Base-by-base conservation (phyloP, 306 rosid genomes). In the Vigna mungo region DNA sequence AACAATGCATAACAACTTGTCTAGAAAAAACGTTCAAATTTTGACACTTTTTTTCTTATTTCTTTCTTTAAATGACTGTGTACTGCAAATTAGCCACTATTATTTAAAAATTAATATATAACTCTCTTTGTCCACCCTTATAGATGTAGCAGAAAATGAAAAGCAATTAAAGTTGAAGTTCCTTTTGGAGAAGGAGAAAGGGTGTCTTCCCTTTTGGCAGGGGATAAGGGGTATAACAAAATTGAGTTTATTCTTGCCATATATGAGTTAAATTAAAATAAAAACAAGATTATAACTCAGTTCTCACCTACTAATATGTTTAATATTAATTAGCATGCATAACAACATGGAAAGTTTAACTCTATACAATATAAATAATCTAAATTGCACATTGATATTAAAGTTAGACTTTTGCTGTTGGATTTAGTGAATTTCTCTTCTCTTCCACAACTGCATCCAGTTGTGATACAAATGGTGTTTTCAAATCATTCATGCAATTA, bases 171-270 rank as follows among this genome's bases (percentile, higher is more conserved):
- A 58, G 65, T 59, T 48, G 21, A 20, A 56, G 56, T 48, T 48
- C 37, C 72, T 76, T 80, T 81, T 61, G 68, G 69, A 27, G 20
- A 17, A 69, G 21, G 72, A 67, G 52, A 74, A 80, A 46, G 53
- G 75, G 15, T 47, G 13, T 63, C 18, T 20, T 20, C 21, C 21
- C 21, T 20, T 20, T 20, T 20, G 21, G 21, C 21, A 20, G 21
- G 21, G 21, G 21, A 20, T 0, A 20, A 20, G 21, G 21, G 21
- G 21, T 20, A 20, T 20, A 20, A 20, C 21, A 20, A 20, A 20
- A 20, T 20, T 34, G 27, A 27, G 5, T 67, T 56, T 23, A 46
- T 78, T 23, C 56, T 66, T 64, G 4, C 14, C 34, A 21, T 9
- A 44, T 20, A 68, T 7, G 63, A n/a, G 56, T 52, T 15, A 65